Evolutionary conservation across 1,139 yeast genomes (phyloP).

Genomic region (Entelexis sorbosivorans): DNA sequence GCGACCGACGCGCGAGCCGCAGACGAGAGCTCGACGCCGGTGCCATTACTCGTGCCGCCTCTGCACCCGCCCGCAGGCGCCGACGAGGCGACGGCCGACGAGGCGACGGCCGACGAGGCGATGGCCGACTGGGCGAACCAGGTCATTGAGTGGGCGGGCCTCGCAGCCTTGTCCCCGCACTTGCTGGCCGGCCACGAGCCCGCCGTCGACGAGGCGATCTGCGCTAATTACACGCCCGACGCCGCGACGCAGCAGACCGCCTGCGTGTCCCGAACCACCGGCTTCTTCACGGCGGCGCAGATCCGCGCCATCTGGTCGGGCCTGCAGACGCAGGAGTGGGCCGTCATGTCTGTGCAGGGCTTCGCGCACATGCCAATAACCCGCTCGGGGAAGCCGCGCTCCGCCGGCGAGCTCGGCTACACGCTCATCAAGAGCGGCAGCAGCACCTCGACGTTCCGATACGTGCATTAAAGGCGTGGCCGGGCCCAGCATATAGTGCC

Average conservation of each 20-base stretch:
- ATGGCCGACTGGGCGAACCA: constrained; percentile 28
- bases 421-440: constrained; percentile 21
- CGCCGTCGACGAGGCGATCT: constrained; percentile 25
- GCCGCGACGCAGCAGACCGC: constrained; percentile 9
- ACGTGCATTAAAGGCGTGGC: background rate
- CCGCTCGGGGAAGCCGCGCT: constrained; percentile 17
- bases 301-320: constrained; percentile 17
- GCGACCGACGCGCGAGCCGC: background rate
- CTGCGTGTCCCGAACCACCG: constrained; percentile 17
- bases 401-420: constrained; percentile 26
- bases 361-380: constrained; percentile 28
- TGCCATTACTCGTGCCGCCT: constrained; percentile 11
- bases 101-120: constrained; percentile 16
- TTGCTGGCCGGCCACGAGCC: constrained; percentile 17
- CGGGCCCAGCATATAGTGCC: background rate
- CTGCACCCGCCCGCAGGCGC: background rate
- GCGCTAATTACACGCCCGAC: constrained; percentile 23
- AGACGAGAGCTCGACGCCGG: background rate
- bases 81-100: background rate
- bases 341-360: constrained; percentile 26
- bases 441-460: constrained; percentile 3
- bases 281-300: constrained; percentile 20
- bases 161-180: constrained; percentile 25
- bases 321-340: constrained; percentile 20
- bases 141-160: constrained; percentile 29